These are phyloP conservation scores for Breynia disticha DNA, from an alignment of 441 rosid species.

Conservation along the genomic window DNA sequence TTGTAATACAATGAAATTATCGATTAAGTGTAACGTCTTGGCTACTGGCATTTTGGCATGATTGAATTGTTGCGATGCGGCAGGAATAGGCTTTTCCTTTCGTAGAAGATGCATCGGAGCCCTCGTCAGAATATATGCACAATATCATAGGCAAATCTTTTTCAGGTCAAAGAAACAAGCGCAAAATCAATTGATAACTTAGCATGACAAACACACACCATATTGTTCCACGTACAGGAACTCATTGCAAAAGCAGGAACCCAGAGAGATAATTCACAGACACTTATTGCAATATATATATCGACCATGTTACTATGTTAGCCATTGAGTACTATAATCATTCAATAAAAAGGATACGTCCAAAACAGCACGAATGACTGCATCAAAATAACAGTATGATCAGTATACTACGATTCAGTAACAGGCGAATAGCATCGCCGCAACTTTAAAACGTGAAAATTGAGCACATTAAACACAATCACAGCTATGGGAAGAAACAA, in stretches of 20 bases:
- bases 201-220: neutral
- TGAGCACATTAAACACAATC: neutral
- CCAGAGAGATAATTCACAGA: neutral
- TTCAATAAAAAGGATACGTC: constrained; percentile 79
- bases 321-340: constrained; percentile 3
- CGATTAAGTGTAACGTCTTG: neutral
- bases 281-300: neutral
- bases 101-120: neutral
- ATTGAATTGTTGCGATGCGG: neutral
- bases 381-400: constrained; percentile 17
- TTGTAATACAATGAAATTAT: neutral
- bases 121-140: constrained; percentile 76
- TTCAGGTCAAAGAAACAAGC: constrained; percentile 34
- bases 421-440: neutral
- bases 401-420: constrained; percentile 3
- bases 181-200: neutral
- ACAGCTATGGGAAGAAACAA: neutral
- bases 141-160: constrained; percentile 83
- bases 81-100: constrained; percentile 8
- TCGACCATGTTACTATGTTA: constrained; percentile 2
- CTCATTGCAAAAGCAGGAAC: too few relatives aligned
- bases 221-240: too few relatives aligned
- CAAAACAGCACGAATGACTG: constrained; percentile 99
- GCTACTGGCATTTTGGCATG: neutral
- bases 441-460: neutral